Percentiles rank a stretch among this genome's conserved stretches.
Evolutionary conservation across 352 stramenopile genomes (phyloP).

Genomic region (Globisporangium orthogonon): DNA sequence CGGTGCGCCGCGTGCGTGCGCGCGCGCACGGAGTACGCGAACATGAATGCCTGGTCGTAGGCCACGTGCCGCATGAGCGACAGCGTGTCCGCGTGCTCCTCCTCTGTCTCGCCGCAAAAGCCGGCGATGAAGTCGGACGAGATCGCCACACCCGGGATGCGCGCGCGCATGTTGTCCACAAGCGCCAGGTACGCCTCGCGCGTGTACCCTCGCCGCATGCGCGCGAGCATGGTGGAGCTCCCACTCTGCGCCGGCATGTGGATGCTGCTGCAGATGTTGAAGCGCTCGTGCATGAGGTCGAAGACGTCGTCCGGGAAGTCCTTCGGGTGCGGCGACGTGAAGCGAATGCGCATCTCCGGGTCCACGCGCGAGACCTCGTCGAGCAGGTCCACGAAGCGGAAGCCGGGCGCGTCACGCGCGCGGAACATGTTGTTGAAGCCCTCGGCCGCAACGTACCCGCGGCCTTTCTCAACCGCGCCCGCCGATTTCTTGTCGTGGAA

Average conservation of each 20-base stretch:
- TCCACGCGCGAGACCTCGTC: slow-evolving; percentile 89
- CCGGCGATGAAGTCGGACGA: slow-evolving; percentile 97
- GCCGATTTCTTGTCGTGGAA: slow-evolving; percentile 94
- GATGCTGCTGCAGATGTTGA: slow-evolving; percentile 97
- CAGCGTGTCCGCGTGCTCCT: slow-evolving; percentile 94
- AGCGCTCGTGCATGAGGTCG: slow-evolving; percentile 81
- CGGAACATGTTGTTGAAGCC: slow-evolving; percentile 96
- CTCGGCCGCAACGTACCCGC: slow-evolving; percentile 79
- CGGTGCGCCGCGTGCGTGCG: slow-evolving; percentile 94
- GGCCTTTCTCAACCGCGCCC: slow-evolving; percentile 52
- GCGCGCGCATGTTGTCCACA: slow-evolving; percentile 88
- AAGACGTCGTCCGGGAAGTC: slow-evolving; percentile 96
- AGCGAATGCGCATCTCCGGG: slow-evolving; percentile 96
- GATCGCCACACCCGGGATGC: slow-evolving; percentile 78
- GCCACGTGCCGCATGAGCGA: slow-evolving; percentile 73
- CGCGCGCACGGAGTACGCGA: slow-evolving; percentile 95
- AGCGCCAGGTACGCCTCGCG: slow-evolving; percentile 96
- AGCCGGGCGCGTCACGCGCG: slow-evolving; percentile 79
- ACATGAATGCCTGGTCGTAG: slow-evolving; percentile 99
- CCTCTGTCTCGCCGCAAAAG: slow-evolving; percentile 98
- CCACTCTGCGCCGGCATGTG: slow-evolving; percentile 98
- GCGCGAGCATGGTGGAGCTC: slow-evolving; percentile 72
- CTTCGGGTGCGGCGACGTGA: slow-evolving; percentile 99
- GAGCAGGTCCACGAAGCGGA: slow-evolving; percentile 97
- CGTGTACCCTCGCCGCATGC: slow-evolving; percentile 96